phyloP scores from a whole-genome alignment of 306 rosid genomes.

The Gastrolobium bilobum region DNA sequence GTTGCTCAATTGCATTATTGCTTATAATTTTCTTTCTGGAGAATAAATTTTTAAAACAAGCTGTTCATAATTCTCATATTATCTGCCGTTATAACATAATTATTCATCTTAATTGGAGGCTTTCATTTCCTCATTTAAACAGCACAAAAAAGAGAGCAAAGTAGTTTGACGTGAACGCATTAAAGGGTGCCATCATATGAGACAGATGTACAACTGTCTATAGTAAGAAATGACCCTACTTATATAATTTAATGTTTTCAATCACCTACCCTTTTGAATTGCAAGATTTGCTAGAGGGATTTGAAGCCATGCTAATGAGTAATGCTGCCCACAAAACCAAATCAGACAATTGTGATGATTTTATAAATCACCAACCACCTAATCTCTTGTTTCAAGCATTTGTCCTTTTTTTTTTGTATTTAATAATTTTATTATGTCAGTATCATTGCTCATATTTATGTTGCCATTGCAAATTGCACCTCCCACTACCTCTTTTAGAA shows the following conservation, averaged over 20 bases:
- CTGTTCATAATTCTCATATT: slow-evolving; percentile 3
- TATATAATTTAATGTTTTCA: slow-evolving; percentile 23
- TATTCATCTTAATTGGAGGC: slow-evolving; percentile 16
- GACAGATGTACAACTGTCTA: too few relatives aligned
- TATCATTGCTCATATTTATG: not conserved
- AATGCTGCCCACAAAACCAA: slow-evolving; percentile 29
- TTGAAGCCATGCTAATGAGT: slow-evolving; percentile 14
- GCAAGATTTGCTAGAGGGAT: slow-evolving; percentile 3
- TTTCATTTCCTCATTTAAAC: slow-evolving; percentile 38
- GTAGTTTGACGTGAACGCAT: slow-evolving; percentile 26
- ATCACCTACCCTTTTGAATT: slow-evolving; percentile 1
- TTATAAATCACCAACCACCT: slow-evolving; percentile 14
- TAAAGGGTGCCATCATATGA: not conserved
- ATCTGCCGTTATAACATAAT: not conserved
- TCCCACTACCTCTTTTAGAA: not conserved
- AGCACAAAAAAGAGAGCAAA: not conserved
- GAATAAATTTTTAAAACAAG: not conserved
- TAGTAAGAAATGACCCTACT: slow-evolving; percentile 43
- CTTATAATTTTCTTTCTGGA: not conserved
- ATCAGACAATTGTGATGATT: slow-evolving; percentile 25
- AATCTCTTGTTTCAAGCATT: slow-evolving; percentile 14
- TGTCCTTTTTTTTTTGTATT: slow-evolving; percentile 24
- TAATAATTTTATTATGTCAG: slow-evolving; percentile 12
- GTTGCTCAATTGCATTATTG: slow-evolving; percentile 36
- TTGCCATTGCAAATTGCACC: not conserved